These are phyloP conservation scores for Monilinia polystroma DNA, from an alignment of 2,329 filamentous ascomycete genomes.

Conservation along the genomic window DNA sequence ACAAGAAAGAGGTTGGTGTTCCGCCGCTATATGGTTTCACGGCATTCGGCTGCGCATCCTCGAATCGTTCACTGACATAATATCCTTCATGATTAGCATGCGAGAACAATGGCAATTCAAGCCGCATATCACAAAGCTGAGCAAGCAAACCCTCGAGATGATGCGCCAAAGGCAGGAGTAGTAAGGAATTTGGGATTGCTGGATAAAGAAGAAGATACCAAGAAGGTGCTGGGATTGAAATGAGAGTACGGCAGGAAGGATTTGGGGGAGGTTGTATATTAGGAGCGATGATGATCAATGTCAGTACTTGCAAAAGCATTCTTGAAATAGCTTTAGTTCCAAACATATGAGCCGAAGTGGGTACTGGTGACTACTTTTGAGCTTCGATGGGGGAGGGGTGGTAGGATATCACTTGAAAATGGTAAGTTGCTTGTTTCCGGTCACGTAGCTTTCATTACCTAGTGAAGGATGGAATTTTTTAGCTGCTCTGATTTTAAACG, in stretches of 20 bases:
- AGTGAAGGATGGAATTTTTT: background rate
- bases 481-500: background rate
- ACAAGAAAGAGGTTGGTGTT: conserved; percentile 88
- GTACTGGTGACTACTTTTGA: background rate
- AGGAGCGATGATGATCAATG: conserved; percentile 27
- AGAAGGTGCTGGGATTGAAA: conserved; percentile 49
- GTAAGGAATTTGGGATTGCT: conserved; percentile 85
- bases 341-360: background rate
- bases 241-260: conserved; percentile 28
- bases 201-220: conserved; percentile 78
- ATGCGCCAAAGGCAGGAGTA: conserved; percentile 77
- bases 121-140: conserved; percentile 80
- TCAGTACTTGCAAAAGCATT: conserved; percentile 6
- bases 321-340: background rate
- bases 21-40: background rate
- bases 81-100: conserved; percentile 50
- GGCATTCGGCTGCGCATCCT: background rate
- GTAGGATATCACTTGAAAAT: background rate
- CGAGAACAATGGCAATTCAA: conserved; percentile 76
- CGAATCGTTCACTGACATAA: conserved; percentile 3
- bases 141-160: conserved; percentile 71
- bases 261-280: conserved; percentile 36
- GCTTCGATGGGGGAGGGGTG: background rate
- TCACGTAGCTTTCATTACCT: background rate
- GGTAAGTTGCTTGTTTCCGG: background rate